phyloP scores from a whole-genome alignment of 257 asterid species.

The Nicotiana benthamiana region DNA sequence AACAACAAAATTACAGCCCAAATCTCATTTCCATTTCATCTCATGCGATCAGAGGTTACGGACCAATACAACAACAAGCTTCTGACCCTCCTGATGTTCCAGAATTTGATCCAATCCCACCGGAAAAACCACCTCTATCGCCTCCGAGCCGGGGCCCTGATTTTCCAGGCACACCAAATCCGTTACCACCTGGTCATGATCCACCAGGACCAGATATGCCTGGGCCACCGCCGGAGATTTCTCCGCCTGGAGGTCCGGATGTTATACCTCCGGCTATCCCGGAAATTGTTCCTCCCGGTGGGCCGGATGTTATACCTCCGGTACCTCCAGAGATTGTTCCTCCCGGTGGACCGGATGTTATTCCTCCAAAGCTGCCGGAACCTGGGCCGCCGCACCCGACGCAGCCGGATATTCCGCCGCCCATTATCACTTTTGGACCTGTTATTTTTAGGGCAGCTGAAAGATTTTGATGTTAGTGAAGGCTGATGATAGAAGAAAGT shows the following conservation, averaged over 20 bases:
- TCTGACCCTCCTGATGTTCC: conserved; percentile 29
- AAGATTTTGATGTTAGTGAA: too few species aligned
- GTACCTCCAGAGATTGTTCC: background rate
- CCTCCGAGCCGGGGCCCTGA: conserved; percentile 16
- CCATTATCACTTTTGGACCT: background rate
- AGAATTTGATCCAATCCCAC: conserved; percentile 47
- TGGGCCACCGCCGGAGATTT: background rate
- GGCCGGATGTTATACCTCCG: conserved; percentile 1
- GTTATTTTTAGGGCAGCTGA: too few species aligned
- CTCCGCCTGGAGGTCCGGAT: background rate
- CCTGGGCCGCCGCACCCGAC: background rate
- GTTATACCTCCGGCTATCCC: background rate
- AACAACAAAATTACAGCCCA: background rate
- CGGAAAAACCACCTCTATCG: conserved; percentile 30
- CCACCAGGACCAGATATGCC: conserved; percentile 1
- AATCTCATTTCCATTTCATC: background rate
- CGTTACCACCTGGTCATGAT: conserved; percentile 23
- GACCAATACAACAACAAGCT: conserved; percentile 19
- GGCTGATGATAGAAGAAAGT: too few species aligned
- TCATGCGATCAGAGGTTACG: background rate
- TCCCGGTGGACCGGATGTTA: background rate
- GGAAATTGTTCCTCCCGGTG: background rate
- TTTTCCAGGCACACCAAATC: conserved; percentile 39
- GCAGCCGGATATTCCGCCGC: background rate
- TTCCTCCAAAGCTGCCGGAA: background rate